These are phyloP conservation scores for Carex kokanica DNA, from an alignment of 176 grass and related monocot species.

Conservation along the genomic window DNA sequence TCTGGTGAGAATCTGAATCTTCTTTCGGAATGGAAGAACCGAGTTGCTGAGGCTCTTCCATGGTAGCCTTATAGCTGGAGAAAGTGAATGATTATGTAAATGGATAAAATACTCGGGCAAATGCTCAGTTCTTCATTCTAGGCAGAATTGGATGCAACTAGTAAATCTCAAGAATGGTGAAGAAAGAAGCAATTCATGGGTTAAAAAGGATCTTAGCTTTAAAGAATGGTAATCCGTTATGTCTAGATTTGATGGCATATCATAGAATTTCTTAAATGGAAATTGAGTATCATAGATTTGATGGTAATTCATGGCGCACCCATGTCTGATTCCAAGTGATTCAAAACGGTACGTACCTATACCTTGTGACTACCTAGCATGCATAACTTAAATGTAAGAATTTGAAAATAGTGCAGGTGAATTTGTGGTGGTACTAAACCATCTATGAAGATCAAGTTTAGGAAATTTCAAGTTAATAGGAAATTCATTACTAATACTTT, in stretches of 20 bases:
- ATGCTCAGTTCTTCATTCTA: constrained; percentile 9
- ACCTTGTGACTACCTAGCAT: neutral
- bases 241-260: neutral
- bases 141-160: neutral
- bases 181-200: neutral
- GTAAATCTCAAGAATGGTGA: neutral
- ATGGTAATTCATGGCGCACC: neutral
- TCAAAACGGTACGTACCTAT: neutral
- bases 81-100: constrained; percentile 4
- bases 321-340: neutral
- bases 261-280: neutral
- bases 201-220: neutral
- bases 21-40: constrained; percentile 28
- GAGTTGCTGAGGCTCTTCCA: constrained; percentile 32
- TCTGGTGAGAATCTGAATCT: constrained; percentile 39
- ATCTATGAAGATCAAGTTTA: neutral
- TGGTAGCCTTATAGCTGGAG: constrained; percentile 55
- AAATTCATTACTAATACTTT: neutral
- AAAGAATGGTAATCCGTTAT: neutral
- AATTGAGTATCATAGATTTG: neutral
- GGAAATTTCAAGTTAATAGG: neutral
- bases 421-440: neutral
- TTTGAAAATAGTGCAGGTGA: neutral
- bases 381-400: constrained; percentile 6
- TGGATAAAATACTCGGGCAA: neutral